These are phyloP conservation scores for Leptosphaerulina australis DNA, from an alignment of 2,329 filamentous ascomycete species.

Conservation along the genomic window DNA sequence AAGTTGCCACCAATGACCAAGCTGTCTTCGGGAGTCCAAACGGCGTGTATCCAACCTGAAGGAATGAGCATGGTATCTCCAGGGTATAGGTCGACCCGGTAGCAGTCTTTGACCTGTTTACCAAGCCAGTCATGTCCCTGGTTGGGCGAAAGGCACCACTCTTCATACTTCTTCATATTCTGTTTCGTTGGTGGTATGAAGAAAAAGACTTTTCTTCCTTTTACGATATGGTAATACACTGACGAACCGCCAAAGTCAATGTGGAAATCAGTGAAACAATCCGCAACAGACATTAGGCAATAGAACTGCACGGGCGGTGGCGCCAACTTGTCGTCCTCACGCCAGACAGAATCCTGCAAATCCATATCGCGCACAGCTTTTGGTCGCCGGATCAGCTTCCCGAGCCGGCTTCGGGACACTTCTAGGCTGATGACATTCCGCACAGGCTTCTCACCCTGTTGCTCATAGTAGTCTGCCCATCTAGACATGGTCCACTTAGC, in stretches of 20 bases:
- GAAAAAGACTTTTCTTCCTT: conserved; percentile 72
- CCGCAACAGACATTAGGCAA: conserved; percentile 72
- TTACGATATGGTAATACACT: conserved; percentile 72
- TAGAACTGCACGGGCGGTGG: conserved; percentile 71
- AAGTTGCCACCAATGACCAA: conserved; percentile 75
- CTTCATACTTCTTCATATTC: conserved; percentile 72
- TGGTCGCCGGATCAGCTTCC: conserved; percentile 66
- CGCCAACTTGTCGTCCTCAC: conserved; percentile 60
- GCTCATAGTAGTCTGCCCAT: conserved; percentile 72
- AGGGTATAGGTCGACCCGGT: conserved; percentile 67
- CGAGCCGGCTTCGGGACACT: conserved; percentile 68
- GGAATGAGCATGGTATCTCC: conserved; percentile 75
- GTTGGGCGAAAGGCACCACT: conserved; percentile 70
- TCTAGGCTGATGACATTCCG: conserved; percentile 73
- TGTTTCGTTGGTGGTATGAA: conserved; percentile 73
- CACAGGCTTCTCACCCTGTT: conserved; percentile 65
- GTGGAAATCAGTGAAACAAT: conserved; percentile 75
- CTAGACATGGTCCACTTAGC: conserved; percentile 69
- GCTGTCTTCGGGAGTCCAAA: conserved; percentile 73
- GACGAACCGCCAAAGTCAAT: conserved; percentile 75
- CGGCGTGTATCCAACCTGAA: conserved; percentile 74
- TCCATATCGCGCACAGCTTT: conserved; percentile 69
- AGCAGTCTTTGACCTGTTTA: conserved; percentile 69
- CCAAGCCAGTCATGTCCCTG: conserved; percentile 71
- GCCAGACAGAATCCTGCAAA: conserved; percentile 62